Evolutionary conservation across 2,329 filamentous ascomycete species (phyloP), one percentile per base, ranked within the genome.

Genomic region (Arthrinium phaeospermum): DNA sequence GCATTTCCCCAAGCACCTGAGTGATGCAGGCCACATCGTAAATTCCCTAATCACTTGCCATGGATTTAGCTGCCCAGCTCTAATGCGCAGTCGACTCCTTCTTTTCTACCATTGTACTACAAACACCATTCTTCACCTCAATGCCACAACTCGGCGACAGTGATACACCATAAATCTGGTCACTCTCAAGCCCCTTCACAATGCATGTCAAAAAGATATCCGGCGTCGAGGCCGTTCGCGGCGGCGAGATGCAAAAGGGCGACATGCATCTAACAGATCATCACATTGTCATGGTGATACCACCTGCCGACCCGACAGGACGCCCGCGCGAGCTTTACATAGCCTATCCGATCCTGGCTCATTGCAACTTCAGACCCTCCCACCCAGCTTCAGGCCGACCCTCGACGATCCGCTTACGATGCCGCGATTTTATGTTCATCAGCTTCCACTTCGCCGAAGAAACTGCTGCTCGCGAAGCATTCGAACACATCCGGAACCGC

Each of bases 351-450:
- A 95, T 98, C 83, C 94, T 99, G 78, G 90, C 90, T 53, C 90
- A 92, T 78, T 98, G 95, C 83, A 90, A 89, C 34, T 91, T 96
- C 76, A 91, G 94, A 73, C 93, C 94, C 41, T 91, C 92, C 67
- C 92, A 93, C 24, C 87, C 90, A 8, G 86, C 87, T 16, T 92
- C 93, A 72, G 89, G 91, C 69, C 89, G 94, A 74, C 89, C 91
- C 45, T 94, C 95, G 7, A 93, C 94, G 3, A 94, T 99, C 79
- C 92, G 96, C 70, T 85, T 99, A 74, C 92, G 95, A 70, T 95
- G 95, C 80, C 93, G 96, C 72, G 96, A 99, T 85, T 98, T 99
- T 81, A 96, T 91, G 68, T 98, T 95, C 82, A 91, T 98, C 74
- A 95, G 94, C 74, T 95, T 99, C 83, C 95, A 95, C 82, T 97